Conservation (phyloP, 768 basidiomycete genomes). For the Asterophora lycoperdoides region DNA sequence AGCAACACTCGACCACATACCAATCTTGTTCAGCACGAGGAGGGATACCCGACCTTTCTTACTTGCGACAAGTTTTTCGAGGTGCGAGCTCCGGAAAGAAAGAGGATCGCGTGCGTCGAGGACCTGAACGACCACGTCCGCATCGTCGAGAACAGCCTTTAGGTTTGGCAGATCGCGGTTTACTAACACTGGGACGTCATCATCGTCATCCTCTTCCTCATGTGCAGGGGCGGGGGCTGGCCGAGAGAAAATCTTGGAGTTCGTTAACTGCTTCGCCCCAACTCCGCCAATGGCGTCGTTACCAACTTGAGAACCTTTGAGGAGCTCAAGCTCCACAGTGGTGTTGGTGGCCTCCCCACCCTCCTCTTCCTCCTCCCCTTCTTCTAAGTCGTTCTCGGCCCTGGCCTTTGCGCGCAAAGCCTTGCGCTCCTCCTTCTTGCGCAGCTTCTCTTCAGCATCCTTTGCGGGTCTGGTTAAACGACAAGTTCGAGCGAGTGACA, state of each 20-base stretch:
- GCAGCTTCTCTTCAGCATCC: slow-evolving; percentile 76
- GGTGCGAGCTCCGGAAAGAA: slow-evolving; percentile 56
- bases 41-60: slow-evolving; percentile 45
- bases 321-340: slow-evolving; percentile 26
- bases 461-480: slow-evolving; percentile 24
- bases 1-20: slow-evolving; percentile 40
- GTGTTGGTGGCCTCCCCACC: slow-evolving; percentile 22
- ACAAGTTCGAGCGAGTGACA: neutral
- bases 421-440: slow-evolving; percentile 62
- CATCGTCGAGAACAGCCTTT: slow-evolving; percentile 62
- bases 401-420: slow-evolving; percentile 24
- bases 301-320: slow-evolving; percentile 43
- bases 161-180: slow-evolving; percentile 62
- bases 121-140: slow-evolving; percentile 77
- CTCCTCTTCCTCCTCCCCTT: slow-evolving; percentile 15
- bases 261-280: slow-evolving; percentile 35
- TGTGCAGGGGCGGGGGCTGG: slow-evolving; percentile 24
- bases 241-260: slow-evolving; percentile 30
- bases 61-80: slow-evolving; percentile 52
- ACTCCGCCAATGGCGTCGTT: slow-evolving; percentile 45
- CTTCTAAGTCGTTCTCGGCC: slow-evolving; percentile 5
- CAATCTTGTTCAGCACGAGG: slow-evolving; percentile 84
- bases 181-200: slow-evolving; percentile 55
- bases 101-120: slow-evolving; percentile 84
- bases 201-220: slow-evolving; percentile 41